Percentiles rank a stretch among this genome's conserved stretches.
Evolutionary conservation across 257 asterid genomes (phyloP).

Genomic region (Agastache rugosa): DNA sequence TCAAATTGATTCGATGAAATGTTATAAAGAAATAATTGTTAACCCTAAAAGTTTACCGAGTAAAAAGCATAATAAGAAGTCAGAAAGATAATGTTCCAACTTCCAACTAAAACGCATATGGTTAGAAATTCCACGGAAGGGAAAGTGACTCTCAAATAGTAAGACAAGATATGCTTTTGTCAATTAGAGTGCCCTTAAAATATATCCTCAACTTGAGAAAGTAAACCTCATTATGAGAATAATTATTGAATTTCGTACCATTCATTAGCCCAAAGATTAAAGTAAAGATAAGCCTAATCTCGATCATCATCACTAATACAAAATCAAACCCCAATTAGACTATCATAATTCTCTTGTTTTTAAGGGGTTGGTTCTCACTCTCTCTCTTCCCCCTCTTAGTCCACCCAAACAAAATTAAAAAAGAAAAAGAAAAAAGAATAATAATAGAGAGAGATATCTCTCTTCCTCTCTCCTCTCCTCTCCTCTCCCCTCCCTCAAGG

Average conservation of each 20-base stretch:
- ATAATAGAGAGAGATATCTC: neutral
- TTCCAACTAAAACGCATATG: conserved; percentile 17
- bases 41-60: neutral
- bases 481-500: neutral
- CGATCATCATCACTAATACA: conserved; percentile 43
- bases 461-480: neutral
- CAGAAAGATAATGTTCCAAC: neutral
- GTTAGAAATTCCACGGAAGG: conserved; percentile 24
- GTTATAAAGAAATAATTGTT: neutral
- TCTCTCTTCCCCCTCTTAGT: conserved; percentile 6
- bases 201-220: conserved; percentile 31
- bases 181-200: conserved; percentile 44
- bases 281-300: conserved; percentile 45
- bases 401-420: conserved; percentile 22
- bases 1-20: neutral
- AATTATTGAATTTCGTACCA: conserved; percentile 36
- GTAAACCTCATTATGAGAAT: conserved; percentile 37
- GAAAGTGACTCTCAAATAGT: conserved; percentile 35
- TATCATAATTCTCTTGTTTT: conserved; percentile 35
- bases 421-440: neutral
- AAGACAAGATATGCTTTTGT: conserved; percentile 36
- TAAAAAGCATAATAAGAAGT: neutral
- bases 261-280: conserved; percentile 39
- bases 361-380: conserved; percentile 27
- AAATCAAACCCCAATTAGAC: conserved; percentile 37